These are phyloP conservation scores for Porphyrellus sp. DNA, from an alignment of 1,284 basidiomycete genomes.

Conservation along the genomic window DNA sequence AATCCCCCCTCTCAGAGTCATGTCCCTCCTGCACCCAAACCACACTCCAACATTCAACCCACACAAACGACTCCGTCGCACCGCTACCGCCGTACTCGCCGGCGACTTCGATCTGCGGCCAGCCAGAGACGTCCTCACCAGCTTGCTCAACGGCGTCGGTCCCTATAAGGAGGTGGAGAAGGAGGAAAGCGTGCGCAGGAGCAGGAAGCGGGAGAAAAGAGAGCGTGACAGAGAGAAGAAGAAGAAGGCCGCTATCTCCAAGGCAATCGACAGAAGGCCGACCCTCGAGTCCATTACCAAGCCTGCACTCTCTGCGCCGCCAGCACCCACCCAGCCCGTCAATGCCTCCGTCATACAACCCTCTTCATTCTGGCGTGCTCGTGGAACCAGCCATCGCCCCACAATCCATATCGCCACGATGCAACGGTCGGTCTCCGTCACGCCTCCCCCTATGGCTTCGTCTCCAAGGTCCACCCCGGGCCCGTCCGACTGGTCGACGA, in stretches of 20 bases:
- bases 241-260: slow-evolving; percentile 19
- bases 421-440: slow-evolving; percentile 68
- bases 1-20: slow-evolving; percentile 17
- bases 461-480: slow-evolving; percentile 69
- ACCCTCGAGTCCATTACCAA: slow-evolving; percentile 17
- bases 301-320: slow-evolving; percentile 28
- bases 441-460: slow-evolving; percentile 63
- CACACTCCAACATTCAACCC: slow-evolving; percentile 30
- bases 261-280: slow-evolving; percentile 25
- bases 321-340: slow-evolving; percentile 22
- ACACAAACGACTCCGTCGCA: slow-evolving; percentile 57
- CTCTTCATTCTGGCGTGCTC: slow-evolving; percentile 58
- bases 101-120: slow-evolving; percentile 67
- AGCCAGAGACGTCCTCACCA: slow-evolving; percentile 69
- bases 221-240: slow-evolving; percentile 45
- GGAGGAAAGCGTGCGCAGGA: slow-evolving; percentile 49
- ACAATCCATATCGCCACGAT: slow-evolving; percentile 63
- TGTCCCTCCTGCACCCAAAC: slow-evolving; percentile 38
- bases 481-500: slow-evolving; percentile 66
- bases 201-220: slow-evolving; percentile 51
- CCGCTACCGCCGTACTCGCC: slow-evolving; percentile 69
- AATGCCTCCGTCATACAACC: slow-evolving; percentile 30
- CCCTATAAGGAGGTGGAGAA: slow-evolving; percentile 60
- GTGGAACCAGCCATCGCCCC: slow-evolving; percentile 61
- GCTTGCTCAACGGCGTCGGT: slow-evolving; percentile 68